Evolutionary conservation across 192 early-diverging fungal genomes (phyloP).

Genomic region (Chytriomyces sp.): DNA sequence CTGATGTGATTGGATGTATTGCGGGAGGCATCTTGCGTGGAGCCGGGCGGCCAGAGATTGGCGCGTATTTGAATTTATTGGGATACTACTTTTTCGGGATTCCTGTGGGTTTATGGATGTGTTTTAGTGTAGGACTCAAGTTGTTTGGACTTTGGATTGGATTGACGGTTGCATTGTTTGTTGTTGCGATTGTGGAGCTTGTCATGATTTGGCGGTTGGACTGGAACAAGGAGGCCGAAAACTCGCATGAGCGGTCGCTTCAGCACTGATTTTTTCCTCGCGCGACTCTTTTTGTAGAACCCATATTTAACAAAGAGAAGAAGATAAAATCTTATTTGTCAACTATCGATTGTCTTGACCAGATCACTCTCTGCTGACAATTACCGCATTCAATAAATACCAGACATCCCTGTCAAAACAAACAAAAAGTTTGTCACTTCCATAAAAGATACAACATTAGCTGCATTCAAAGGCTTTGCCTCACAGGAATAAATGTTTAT

Average conservation of each 20-base stretch:
- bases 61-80: conserved; percentile 53
- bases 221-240: conserved; percentile 45
- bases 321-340: too few relatives aligned
- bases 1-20: conserved; percentile 52
- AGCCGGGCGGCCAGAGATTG: conserved; percentile 73
- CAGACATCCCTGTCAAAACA: too few relatives aligned
- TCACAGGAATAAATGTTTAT: too few relatives aligned
- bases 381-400: too few relatives aligned
- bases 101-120: conserved; percentile 34
- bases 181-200: conserved; percentile 50
- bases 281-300: too few relatives aligned
- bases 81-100: conserved; percentile 35
- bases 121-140: conserved; percentile 43
- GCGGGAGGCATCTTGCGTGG: conserved; percentile 74
- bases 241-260: conserved; percentile 25
- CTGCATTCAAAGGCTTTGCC: too few relatives aligned
- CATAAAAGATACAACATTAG: too few relatives aligned
- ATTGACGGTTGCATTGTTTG: conserved; percentile 56
- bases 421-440: too few relatives aligned
- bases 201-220: conserved; percentile 45
- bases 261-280: too few relatives aligned
- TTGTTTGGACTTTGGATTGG: conserved; percentile 55
- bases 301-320: too few relatives aligned
- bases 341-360: too few relatives aligned
- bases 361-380: too few relatives aligned